Percentiles rank a stretch among this genome's conserved stretches.
phyloP scores from a whole-genome alignment of 2,329 filamentous ascomycete species.

The Elsinoe perseae region DNA sequence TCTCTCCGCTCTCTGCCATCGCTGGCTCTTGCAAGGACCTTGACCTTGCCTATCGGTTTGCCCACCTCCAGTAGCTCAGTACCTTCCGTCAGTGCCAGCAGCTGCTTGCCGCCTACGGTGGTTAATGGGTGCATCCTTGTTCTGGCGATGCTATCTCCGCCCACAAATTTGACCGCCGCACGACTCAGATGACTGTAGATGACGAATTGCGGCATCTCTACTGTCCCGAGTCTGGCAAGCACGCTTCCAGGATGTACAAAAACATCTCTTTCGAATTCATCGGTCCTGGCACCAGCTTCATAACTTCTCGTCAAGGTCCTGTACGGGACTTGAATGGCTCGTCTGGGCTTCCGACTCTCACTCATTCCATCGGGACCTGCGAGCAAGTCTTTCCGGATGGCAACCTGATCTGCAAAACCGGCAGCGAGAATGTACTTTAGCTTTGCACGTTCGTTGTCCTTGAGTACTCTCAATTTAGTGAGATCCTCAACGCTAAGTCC shows the following conservation, averaged over 20 bases:
- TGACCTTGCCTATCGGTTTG: constrained; percentile 82
- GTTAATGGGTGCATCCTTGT: constrained; percentile 86
- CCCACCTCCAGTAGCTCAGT: constrained; percentile 78
- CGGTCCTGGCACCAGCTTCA: constrained; percentile 27
- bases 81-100: constrained; percentile 71
- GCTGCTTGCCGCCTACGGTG: constrained; percentile 64
- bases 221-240: constrained; percentile 58
- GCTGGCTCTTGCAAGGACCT: constrained; percentile 41
- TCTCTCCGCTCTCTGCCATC: constrained; percentile 52
- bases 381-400: constrained; percentile 81
- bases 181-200: constrained; percentile 82
- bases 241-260: constrained; percentile 83
- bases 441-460: constrained; percentile 60
- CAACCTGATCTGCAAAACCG: constrained; percentile 90
- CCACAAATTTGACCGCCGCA: constrained; percentile 39
- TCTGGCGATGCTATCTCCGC: constrained; percentile 46
- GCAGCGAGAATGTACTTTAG: constrained; percentile 87
- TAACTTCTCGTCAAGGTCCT: constrained; percentile 69
- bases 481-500: background rate
- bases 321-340: constrained; percentile 91
- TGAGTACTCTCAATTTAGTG: constrained; percentile 47
- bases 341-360: constrained; percentile 59
- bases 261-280: constrained; percentile 53
- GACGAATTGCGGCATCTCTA: constrained; percentile 78
- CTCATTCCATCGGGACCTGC: constrained; percentile 43